These are phyloP conservation scores for Magnusiomyces fungicola DNA, from an alignment of 1,139 yeast species.

Conservation along the genomic window DNA sequence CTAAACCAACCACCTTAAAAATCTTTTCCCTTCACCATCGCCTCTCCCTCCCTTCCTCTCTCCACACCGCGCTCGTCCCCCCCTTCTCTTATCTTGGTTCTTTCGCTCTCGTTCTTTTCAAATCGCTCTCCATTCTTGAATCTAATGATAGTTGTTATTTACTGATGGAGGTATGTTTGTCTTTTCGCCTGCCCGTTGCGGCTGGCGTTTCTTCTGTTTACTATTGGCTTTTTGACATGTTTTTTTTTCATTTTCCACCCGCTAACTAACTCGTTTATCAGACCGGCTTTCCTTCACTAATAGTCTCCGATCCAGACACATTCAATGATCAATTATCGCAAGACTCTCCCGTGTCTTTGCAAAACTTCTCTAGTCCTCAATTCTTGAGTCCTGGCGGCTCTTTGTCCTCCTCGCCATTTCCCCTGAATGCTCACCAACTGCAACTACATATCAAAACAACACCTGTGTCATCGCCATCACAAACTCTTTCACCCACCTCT, in stretches of 20 bases:
- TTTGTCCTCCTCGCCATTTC: background rate
- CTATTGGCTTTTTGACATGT: background rate
- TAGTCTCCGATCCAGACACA: background rate
- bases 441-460: background rate
- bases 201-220: too few relatives aligned
- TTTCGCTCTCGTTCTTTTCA: background rate
- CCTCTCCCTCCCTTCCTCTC: too few relatives aligned
- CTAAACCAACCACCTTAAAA: too few relatives aligned
- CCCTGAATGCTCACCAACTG: background rate
- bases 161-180: background rate
- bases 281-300: background rate
- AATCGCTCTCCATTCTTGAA: background rate
- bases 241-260: background rate
- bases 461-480: background rate
- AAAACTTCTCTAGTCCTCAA: background rate
- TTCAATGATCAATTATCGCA: background rate
- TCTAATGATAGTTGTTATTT: background rate
- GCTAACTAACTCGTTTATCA: background rate
- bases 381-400: background rate
- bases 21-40: too few relatives aligned
- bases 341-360: background rate
- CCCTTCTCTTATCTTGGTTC: background rate
- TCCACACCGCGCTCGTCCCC: background rate
- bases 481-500: background rate
- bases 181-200: too few relatives aligned